These are phyloP conservation scores for Monosporozyma siamensis DNA, from an alignment of 805 yeast species.

Conservation along the genomic window DNA sequence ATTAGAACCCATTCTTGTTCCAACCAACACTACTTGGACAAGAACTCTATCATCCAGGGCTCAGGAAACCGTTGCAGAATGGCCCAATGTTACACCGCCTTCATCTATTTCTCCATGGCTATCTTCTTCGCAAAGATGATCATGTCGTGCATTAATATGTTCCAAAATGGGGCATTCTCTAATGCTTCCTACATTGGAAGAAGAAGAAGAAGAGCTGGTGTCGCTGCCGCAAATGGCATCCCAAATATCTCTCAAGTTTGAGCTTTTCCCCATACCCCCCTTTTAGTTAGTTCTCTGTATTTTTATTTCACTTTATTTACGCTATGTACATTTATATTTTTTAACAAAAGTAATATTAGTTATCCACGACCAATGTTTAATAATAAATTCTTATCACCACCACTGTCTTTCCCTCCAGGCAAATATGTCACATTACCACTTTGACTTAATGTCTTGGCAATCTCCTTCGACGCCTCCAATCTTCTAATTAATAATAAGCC, in stretches of 20 bases:
- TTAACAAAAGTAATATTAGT: not conserved
- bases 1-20: conserved; percentile 79
- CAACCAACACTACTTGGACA: conserved; percentile 52
- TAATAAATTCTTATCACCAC: conserved; percentile 44
- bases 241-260: conserved; percentile 88
- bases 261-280: conserved; percentile 10
- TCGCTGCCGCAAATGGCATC: conserved; percentile 50
- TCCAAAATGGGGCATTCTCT: conserved; percentile 21
- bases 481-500: conserved; percentile 89
- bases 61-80: conserved; percentile 82
- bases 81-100: conserved; percentile 78
- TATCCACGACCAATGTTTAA: conserved; percentile 53
- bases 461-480: conserved; percentile 93
- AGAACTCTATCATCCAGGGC: conserved; percentile 68
- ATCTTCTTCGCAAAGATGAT: conserved; percentile 57
- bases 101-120: conserved; percentile 77
- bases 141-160: conserved; percentile 22
- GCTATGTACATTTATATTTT: not conserved
- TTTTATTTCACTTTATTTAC: no score
- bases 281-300: not conserved
- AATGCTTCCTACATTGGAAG: conserved; percentile 27
- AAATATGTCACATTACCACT: conserved; percentile 84
- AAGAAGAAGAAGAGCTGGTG: conserved; percentile 31
- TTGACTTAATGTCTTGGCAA: conserved; percentile 76
- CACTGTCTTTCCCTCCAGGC: conserved; percentile 41